Evolutionary conservation across 495 filamentous ascomycete species (phyloP).

Genomic region (Aspergillus ellipticus): DNA sequence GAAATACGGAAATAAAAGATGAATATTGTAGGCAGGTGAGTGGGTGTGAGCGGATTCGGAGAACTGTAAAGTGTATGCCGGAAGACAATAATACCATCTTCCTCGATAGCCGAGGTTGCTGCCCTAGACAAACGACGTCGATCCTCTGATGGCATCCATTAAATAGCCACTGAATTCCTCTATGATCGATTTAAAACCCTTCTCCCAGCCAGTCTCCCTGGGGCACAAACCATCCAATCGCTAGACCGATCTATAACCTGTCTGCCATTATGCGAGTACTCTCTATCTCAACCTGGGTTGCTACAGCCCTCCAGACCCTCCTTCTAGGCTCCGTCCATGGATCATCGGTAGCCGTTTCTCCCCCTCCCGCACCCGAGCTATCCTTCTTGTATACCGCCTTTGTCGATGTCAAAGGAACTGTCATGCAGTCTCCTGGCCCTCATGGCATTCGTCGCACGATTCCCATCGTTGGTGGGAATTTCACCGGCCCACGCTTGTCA

Average conservation of each 20-base stretch:
- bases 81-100: too few species aligned
- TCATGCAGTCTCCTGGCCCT: conserved; percentile 21
- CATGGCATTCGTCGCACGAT: conserved; percentile 25
- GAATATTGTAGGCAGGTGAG: too few species aligned
- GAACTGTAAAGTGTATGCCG: too few species aligned
- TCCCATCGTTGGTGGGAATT: conserved; percentile 32
- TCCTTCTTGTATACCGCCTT: conserved; percentile 31
- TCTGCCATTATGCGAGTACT: background rate
- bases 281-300: background rate
- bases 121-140: too few species aligned
- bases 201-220: too few species aligned
- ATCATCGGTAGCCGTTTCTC: background rate
- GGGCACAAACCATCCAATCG: too few species aligned
- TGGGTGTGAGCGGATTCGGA: too few species aligned
- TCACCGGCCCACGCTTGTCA: conserved; percentile 25
- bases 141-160: too few species aligned
- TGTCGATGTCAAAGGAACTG: conserved; percentile 20
- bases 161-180: too few species aligned
- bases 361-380: conserved; percentile 19
- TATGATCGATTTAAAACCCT: too few species aligned
- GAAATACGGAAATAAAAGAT: too few species aligned
- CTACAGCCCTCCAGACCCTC: background rate
- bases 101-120: too few species aligned
- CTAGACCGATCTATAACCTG: background rate
- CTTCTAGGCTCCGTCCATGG: background rate